These are phyloP conservation scores for Rhodosporidiobolus sp. DNA, from an alignment of 768 basidiomycete genomes.

Conservation along the genomic window DNA sequence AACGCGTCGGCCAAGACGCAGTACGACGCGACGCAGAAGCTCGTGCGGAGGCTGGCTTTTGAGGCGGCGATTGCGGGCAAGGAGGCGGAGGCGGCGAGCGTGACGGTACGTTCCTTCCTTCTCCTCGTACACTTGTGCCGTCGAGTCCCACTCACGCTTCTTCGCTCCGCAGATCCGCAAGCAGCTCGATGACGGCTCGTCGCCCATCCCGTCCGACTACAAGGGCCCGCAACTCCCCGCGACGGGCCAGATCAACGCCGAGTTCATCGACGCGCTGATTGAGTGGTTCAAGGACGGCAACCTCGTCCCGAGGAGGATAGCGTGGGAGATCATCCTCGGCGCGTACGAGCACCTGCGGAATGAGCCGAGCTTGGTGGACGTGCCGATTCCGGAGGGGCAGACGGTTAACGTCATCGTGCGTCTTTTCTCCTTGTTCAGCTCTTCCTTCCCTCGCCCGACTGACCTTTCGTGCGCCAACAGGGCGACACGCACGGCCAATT, in stretches of 20 bases:
- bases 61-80: constrained; percentile 69
- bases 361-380: constrained; percentile 76
- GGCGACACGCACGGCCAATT: constrained; percentile 97
- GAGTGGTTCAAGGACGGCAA: constrained; percentile 93
- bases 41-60: constrained; percentile 62
- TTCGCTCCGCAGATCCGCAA: constrained; percentile 18
- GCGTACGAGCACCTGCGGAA: constrained; percentile 70
- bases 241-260: constrained; percentile 59
- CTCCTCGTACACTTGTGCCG: background rate
- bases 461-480: background rate
- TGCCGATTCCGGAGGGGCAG: constrained; percentile 68
- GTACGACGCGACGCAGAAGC: constrained; percentile 81
- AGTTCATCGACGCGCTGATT: constrained; percentile 82
- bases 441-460: background rate
- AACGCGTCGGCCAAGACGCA: constrained; percentile 78
- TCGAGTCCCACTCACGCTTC: background rate
- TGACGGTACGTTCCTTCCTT: constrained; percentile 58
- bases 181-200: constrained; percentile 35
- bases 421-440: background rate
- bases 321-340: constrained; percentile 92
- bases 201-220: constrained; percentile 67
- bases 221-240: constrained; percentile 67
- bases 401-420: constrained; percentile 67
- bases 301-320: constrained; percentile 64
- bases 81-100: constrained; percentile 79